A percentile compares a stretch with the other conserved stretches of the same genome.
Evolutionary conservation across 345 rosid species (phyloP).

Genomic region (Draba incana): DNA sequence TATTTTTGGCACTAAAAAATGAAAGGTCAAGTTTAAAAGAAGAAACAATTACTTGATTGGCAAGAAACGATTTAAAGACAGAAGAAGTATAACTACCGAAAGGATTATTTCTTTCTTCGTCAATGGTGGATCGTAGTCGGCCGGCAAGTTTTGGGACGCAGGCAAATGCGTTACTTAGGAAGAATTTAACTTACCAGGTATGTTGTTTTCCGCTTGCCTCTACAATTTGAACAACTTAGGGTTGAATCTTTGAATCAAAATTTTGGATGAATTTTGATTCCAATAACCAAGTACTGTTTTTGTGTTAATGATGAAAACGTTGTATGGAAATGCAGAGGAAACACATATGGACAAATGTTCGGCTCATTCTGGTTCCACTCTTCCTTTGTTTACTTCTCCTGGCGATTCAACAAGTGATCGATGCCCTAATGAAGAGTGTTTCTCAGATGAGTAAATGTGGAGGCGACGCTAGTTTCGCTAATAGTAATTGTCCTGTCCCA

Average conservation of each 20-base stretch:
- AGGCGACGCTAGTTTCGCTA: conserved; percentile 38
- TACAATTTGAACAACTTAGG: background rate
- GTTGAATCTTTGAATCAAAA: no score
- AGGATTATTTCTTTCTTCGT: no score
- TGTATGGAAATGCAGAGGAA: conserved; percentile 56
- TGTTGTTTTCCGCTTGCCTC: background rate
- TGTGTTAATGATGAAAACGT: no score
- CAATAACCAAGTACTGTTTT: no score
- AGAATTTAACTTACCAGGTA: conserved; percentile 88
- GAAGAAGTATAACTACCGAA: no score
- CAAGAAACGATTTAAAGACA: no score
- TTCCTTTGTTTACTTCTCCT: conserved; percentile 70
- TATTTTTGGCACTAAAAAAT: no score
- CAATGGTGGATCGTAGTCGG: no score
- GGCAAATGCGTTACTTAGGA: conserved; percentile 78
- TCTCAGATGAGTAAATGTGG: conserved; percentile 8
- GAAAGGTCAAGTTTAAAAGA: no score
- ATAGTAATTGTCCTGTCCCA: conserved; percentile 51
- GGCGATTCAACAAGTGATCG: conserved; percentile 34
- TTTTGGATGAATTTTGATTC: no score
- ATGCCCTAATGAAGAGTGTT: no score
- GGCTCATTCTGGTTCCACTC: conserved; percentile 72
- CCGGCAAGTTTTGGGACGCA: conserved; percentile 68
- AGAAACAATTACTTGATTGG: no score
- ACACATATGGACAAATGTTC: conserved; percentile 61